These are phyloP conservation scores for Scenedesmus sp. DNA, from an alignment of 163 green algal genomes.

Conservation along the genomic window DNA sequence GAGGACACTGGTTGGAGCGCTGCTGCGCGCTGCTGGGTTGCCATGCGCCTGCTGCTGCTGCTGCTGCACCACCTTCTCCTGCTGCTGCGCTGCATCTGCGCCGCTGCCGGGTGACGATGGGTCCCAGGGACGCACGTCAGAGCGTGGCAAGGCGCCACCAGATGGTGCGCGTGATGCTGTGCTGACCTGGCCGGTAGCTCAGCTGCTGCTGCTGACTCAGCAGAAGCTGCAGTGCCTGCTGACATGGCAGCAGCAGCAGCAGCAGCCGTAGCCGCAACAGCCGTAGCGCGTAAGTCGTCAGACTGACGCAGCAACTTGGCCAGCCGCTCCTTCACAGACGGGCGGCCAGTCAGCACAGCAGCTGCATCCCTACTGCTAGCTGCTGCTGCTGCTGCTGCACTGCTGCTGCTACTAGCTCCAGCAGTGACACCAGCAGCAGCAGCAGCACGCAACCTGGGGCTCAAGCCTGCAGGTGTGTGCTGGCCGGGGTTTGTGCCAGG, in stretches of 20 bases:
- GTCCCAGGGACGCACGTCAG: not conserved
- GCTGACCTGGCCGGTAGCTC: not conserved
- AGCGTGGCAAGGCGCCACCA: not conserved
- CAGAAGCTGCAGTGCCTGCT: not conserved
- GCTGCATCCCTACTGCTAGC: not conserved
- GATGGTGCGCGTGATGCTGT: not conserved
- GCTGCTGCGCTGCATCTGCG: not conserved
- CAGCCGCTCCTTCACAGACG: not conserved
- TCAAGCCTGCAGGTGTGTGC: not conserved
- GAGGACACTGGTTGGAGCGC: not conserved
- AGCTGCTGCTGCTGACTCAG: not conserved
- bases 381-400: not conserved
- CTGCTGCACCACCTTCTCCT: too few relatives aligned
- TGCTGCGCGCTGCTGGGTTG: not conserved
- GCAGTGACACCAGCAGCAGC: not conserved
- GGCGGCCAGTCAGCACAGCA: not conserved
- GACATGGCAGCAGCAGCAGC: not conserved
- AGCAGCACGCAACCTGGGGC: not conserved
- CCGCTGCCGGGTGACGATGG: not conserved
- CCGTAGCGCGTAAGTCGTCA: not conserved
- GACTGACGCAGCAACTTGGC: not conserved
- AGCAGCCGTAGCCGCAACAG: not conserved
- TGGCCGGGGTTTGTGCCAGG: not conserved
- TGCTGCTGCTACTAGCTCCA: too few relatives aligned
- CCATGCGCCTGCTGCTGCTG: not conserved